Evolutionary conservation across 2,329 filamentous ascomycete genomes (phyloP), one percentile per base, ranked within the genome.

Genomic region (Cadophora luteo-olivacea): DNA sequence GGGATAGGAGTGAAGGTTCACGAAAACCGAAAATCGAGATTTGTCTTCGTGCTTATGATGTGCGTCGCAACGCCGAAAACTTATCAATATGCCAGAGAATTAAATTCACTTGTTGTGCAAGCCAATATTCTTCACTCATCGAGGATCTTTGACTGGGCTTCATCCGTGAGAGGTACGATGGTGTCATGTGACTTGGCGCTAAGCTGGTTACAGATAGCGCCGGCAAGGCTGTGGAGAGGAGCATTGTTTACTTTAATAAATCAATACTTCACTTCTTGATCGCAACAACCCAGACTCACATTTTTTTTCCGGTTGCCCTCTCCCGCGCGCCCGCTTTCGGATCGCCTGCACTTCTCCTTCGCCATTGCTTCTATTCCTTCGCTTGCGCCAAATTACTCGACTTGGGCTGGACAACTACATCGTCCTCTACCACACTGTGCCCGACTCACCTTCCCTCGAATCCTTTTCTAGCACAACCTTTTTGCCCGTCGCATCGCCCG

Each of bases 271-370:
- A 49, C 45, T 49, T 49, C 45, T 22, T 49, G 45, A 22, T 49
- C 45, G 29, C 61, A 55, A 55, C 33, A 52, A 22, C 41, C 19
- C n/a, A 45, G 14, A 22, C 49, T 19, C 63, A 54, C 51, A 22
- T 12, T n/a, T 9, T 16, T 41, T n/a, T 29, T 29, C 29, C 11
- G 33, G 12, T 49, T 49, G 32, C 24, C 22, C 32, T 52, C 49
- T 36, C 24, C 24, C 36, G 7, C 16, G 63, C 54, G 19, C 51
- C 36, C 22, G 36, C 19, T 16, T 32, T 29, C 52, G 38, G 25
- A 65, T 65, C 38, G 36, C 63, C 36, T 58, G 25, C 41, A 32
- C 63, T 57, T 49, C 36, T 65, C 22, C 51, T 48, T 48, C 36
- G n/a, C 38, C 33, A 48, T 58, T 58, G 24, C 36, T 57, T 55